Evolutionary conservation across 2,329 filamentous ascomycete genomes (phyloP), one percentile per base, ranked within the genome.

Genomic region (Orbilia quercus): DNA sequence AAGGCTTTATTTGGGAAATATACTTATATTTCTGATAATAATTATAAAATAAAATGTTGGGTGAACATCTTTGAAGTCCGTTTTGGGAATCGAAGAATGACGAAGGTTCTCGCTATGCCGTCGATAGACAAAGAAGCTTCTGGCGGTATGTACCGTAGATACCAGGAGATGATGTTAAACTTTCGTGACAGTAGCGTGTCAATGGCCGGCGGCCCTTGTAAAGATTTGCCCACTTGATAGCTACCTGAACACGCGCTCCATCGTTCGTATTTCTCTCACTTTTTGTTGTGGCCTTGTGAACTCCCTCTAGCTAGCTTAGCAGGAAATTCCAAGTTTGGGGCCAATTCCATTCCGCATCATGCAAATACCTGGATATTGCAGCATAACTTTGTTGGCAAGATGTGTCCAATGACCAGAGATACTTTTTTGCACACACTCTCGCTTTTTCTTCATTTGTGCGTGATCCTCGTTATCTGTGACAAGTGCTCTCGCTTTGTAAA

Each of bases 281-380:
- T 11, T 40, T 38, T 54, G 14, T 40, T 18, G 48, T 34, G 18
- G 9, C 7, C 9, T 14, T 44, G 64, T 54, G 64, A 69, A 69
- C 64, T 69, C 64, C 55, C 36, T 36, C 48, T 14, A 50, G 28
- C 59, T 53, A 57, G 53, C 53, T 66, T 58, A 48, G 62, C 53
- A 66, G 25, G 54, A 50, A 64, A 45, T 66, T 73, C 60, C 69
- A 73, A 66, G 69, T 54, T 66, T 73, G 48, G 69, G 23, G 54
- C 69, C 67, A 72, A 66, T 73, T 65, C 69, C 69, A 73, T 73
- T 72, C 69, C 69, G 69, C 55, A 65, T 65, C 60, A 65, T 69
- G 64, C 64, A 69, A 50, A 60, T 38, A 55, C 64, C 64, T 69
- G 44, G 64, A 59, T 54, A 45, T 34, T 73, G 69, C 69, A 73